A percentile compares a stretch with the other conserved stretches of the same genome.
Evolutionary conservation across 148 eudicot genomes (phyloP).

Genomic region (Suaeda aralocaspica): DNA sequence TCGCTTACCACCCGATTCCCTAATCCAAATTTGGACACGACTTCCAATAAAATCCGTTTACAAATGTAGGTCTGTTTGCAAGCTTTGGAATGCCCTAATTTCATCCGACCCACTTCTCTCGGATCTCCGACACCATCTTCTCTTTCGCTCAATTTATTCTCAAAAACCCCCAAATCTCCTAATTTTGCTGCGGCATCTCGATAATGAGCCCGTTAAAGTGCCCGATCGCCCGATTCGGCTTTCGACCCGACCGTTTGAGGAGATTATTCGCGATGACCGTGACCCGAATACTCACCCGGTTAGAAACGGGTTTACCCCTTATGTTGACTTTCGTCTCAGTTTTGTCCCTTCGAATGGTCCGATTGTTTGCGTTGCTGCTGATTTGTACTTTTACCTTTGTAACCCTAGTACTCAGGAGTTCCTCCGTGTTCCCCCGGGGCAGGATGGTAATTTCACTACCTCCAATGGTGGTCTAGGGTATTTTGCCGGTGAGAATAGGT

Average conservation of each 20-base stretch:
- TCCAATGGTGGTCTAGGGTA: conserved; percentile 14
- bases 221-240: conserved; percentile 25
- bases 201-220: conserved; percentile 20
- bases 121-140: conserved; percentile 16
- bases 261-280: neutral
- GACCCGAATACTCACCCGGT: conserved; percentile 25
- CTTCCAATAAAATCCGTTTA: conserved; percentile 24
- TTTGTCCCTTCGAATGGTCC: conserved; percentile 20
- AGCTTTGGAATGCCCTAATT: conserved; percentile 27
- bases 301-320: conserved; percentile 28
- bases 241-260: conserved; percentile 19
- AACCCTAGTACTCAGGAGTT: conserved; percentile 31
- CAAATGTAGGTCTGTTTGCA: conserved; percentile 27
- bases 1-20: conserved; percentile 18
- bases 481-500: conserved; percentile 9
- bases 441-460: neutral
- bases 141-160: neutral
- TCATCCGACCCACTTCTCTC: conserved; percentile 26
- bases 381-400: conserved; percentile 19
- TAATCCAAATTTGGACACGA: conserved; percentile 26
- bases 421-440: conserved; percentile 15
- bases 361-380: conserved; percentile 11
- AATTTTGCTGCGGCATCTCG: conserved; percentile 18
- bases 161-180: conserved; percentile 21
- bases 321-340: conserved; percentile 10